Evolutionary conservation across 164 flowering plant species (phyloP).

Genomic region (Taxillus chinensis): DNA sequence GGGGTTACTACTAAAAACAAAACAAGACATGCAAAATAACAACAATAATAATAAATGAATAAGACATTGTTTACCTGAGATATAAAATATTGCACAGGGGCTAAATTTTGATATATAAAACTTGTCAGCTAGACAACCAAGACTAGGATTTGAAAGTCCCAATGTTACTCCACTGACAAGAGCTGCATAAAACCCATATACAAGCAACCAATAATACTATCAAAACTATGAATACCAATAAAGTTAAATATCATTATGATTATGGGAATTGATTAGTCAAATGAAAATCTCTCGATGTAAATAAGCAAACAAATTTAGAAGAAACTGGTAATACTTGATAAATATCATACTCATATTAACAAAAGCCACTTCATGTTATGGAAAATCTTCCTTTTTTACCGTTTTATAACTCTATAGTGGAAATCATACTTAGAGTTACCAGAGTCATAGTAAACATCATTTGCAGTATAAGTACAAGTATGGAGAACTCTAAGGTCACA

Average conservation of each 20-base stretch:
- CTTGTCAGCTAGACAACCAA: conserved; percentile 74
- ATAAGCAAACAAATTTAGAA: no score
- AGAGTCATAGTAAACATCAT: no score
- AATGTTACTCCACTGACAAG: conserved; percentile 64
- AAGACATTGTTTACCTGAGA: conserved; percentile 47
- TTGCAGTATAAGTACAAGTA: no score
- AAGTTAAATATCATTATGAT: not conserved
- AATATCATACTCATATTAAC: no score
- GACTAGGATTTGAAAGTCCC: conserved; percentile 71
- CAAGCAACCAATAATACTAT: not conserved
- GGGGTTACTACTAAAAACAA: not conserved
- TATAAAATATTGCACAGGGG: conserved; percentile 75
- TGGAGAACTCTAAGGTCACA: no score
- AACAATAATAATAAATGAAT: not conserved
- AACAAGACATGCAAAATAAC: not conserved
- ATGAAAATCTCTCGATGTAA: not conserved
- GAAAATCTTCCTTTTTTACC: no score
- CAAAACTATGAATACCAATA: not conserved
- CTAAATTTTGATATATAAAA: conserved; percentile 65
- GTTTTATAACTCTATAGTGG: no score
- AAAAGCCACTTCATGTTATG: no score
- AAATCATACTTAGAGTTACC: no score
- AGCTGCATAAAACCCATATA: conserved; percentile 36
- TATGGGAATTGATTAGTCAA: not conserved
- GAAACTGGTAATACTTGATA: no score